These are phyloP conservation scores for Schizophyllum commune DNA, from an alignment of 1,284 basidiomycete species.

Conservation along the genomic window DNA sequence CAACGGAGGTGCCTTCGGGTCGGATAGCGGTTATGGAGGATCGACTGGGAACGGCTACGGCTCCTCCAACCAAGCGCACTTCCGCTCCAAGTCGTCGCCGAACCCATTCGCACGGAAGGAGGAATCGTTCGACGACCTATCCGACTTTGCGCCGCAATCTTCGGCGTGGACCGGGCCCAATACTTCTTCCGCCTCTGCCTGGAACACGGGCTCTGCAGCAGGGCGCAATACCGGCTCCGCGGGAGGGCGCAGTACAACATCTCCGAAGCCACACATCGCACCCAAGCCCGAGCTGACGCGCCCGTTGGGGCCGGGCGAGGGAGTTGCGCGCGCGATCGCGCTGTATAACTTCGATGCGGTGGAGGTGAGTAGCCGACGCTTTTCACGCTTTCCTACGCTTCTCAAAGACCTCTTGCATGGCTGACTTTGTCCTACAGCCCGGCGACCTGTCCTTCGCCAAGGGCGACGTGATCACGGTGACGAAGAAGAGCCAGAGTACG, in stretches of 20 bases:
- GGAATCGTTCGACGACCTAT: constrained; percentile 11
- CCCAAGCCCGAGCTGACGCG: constrained; percentile 42
- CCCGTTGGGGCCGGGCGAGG: constrained; percentile 45
- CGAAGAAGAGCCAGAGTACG: constrained; percentile 65
- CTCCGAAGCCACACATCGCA: constrained; percentile 26
- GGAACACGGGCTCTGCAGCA: no score
- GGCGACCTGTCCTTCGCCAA: constrained; percentile 84
- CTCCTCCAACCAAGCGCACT: constrained; percentile 3
- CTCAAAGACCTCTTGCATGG: constrained; percentile 4
- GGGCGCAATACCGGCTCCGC: no score
- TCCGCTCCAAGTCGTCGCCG: constrained; percentile 15
- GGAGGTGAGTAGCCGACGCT: constrained; percentile 35
- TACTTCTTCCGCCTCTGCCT: no score
- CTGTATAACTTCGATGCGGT: constrained; percentile 71
- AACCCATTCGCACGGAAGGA: constrained; percentile 1
- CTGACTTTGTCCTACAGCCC: no score
- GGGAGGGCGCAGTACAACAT: no score
- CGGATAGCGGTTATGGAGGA: no score
- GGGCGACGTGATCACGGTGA: constrained; percentile 74
- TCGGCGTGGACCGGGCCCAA: no score
- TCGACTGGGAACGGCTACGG: not conserved
- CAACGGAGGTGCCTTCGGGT: no score
- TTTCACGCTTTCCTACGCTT: not conserved
- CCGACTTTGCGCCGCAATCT: constrained; percentile 10
- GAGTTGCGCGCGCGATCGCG: constrained; percentile 70